Base-by-base conservation (phyloP, 805 yeast species). In the Monosporozyma yasuniensis region DNA sequence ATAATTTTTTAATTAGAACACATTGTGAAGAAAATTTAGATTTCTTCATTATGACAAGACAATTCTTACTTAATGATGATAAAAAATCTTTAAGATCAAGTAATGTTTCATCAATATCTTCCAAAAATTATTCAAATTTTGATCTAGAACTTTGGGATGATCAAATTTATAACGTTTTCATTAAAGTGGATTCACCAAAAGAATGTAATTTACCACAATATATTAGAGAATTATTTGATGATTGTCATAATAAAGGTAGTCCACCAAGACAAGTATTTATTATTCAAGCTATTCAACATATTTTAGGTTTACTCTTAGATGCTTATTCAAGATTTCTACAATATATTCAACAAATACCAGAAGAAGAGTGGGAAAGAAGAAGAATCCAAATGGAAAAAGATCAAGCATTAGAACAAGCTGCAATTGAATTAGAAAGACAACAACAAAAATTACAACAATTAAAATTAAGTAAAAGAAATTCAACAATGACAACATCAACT, bases 21-120 rank as follows among this genome's bases (percentile, higher is more conserved):
- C 68, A 65, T 45, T 65, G 68, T 50, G 64, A 60, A 14, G 70
- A 66, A 55, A 66, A 65, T 49, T 54, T 63, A 25, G 57, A 55
- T 42, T 65, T 66, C 41, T 56, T 62, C 43, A 49, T 47, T n/a
- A 51, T 42, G 51, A 47, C 54, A 28, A 48, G 48, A 42, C 46
- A 49, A 37, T 53, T 50, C 41, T 28, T 53, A 30, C 21, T 50
- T 9, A 28, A 43, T 12, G 48, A 50, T n/a, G 48, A 48, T 27
- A 48, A 14, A n/a, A 25, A 34, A 28, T 35, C 42, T 4, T 14
- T 38, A 9, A 35, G 30, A 10, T 30, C 46, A 22, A 34, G 32
- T 25, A 22, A 12, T 9, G 11, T 16, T 1, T 45, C 47, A 22
- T 23, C 48, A 10, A 16, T 27, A 30, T 42, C 45, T 2, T 27